These are phyloP conservation scores for Yamadazyma dushanensis DNA, from an alignment of 1,139 yeast genomes.

Conservation along the genomic window DNA sequence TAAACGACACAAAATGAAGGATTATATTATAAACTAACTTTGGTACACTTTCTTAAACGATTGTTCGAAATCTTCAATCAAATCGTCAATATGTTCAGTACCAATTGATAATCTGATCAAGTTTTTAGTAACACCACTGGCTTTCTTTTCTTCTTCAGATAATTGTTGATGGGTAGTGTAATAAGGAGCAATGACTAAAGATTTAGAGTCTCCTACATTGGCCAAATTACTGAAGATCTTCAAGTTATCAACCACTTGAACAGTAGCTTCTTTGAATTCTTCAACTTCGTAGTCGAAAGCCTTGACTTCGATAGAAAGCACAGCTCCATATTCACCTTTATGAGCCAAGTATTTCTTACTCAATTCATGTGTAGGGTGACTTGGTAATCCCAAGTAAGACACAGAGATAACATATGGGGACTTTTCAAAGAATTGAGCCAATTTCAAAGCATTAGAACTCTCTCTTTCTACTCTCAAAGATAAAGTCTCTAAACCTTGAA, in stretches of 20 bases:
- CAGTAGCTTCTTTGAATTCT: conserved; percentile 72
- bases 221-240: conserved; percentile 90
- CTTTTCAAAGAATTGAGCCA: conserved; percentile 75
- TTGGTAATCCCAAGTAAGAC: conserved; percentile 84
- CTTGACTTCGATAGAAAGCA: conserved; percentile 85
- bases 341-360: conserved; percentile 74
- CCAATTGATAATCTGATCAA: conserved; percentile 88
- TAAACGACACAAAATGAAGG: no score
- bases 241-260: conserved; percentile 77
- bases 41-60: conserved; percentile 58
- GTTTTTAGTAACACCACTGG: conserved; percentile 85
- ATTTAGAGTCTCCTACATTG: conserved; percentile 94
- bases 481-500: conserved; percentile 92
- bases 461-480: conserved; percentile 94
- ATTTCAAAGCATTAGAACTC: conserved; percentile 75
- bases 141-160: conserved; percentile 71
- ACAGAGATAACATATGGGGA: conserved; percentile 82
- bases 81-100: conserved; percentile 85
- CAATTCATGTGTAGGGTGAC: conserved; percentile 78
- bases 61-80: conserved; percentile 83
- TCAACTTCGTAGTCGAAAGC: conserved; percentile 46
- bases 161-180: conserved; percentile 95
- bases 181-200: conserved; percentile 93
- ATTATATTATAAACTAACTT: conserved; percentile 2
- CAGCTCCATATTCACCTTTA: conserved; percentile 78